These are phyloP conservation scores for Pseudogymnoascus sp. DNA, from an alignment of 2,329 filamentous ascomycete species.

Conservation along the genomic window DNA sequence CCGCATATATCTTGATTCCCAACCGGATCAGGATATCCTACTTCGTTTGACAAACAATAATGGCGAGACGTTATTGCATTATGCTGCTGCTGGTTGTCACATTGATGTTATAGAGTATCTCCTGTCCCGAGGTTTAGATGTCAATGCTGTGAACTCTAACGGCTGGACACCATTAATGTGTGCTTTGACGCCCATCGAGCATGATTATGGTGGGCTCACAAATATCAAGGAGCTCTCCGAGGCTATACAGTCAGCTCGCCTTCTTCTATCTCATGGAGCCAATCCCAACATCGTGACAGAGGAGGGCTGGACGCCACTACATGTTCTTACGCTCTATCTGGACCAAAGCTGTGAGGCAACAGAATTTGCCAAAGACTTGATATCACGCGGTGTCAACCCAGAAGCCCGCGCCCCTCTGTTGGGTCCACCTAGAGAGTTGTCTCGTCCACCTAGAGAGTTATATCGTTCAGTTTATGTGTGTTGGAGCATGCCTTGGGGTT, in stretches of 20 bases:
- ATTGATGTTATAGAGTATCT: not conserved
- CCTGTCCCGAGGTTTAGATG: not conserved
- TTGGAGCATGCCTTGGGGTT: not conserved
- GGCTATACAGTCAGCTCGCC: not conserved
- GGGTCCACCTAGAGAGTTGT: no score
- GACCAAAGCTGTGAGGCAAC: not conserved
- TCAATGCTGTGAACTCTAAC: not conserved
- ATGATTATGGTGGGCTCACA: not conserved
- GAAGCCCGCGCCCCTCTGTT: not conserved
- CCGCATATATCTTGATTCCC: not conserved
- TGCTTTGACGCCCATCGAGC: not conserved
- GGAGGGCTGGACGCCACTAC: not conserved
- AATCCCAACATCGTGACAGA: not conserved
- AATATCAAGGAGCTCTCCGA: not conserved
- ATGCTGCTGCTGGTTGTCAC: not conserved
- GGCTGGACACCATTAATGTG: not conserved
- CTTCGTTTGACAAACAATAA: not conserved
- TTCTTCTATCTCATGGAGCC: not conserved
- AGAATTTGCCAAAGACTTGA: not conserved
- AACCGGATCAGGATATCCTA: not conserved
- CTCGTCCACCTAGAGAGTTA: no score
- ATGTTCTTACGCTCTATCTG: not conserved
- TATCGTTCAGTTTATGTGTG: not conserved
- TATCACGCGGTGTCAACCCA: not conserved
- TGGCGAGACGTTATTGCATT: not conserved